Base-by-base conservation (phyloP, 78 protist genomes). In the Protostelium mycophagum region DNA sequence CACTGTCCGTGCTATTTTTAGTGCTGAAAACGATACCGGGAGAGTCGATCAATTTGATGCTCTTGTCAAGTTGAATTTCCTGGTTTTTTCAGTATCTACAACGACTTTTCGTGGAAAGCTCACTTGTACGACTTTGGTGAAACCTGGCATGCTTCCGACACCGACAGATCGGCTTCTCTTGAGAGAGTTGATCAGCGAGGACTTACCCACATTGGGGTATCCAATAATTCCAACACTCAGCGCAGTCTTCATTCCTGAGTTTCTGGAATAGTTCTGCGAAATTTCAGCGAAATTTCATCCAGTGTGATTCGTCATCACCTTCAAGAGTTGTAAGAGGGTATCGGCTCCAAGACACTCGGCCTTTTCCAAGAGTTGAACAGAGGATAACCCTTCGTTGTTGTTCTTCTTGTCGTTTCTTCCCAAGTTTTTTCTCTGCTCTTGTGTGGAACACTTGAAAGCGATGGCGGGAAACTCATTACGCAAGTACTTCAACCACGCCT, bases 171-270 rank as follows among this genome's bases (percentile, higher is more conserved):
- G 35, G 28, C 93, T 31, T 29, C 99, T 91, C 96, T 98, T 98
- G 63, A 99, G 95, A 5, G 96, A 83, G 94, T 99, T 99, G 95
- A 99, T 99, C 36, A 99, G 90, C 1, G 98, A 96, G 25, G 94
- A 86, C 95, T 99, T 99, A 86, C 99, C 99, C 29, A 98, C 99
- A 90, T 99, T 99, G 28, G 99, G 99, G 86, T 94, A 98, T 28
- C 99, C 99, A 34, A 98, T 93, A 83, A 97, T 85, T 38, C 99
- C 99, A 34, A 98, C 98, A 28, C 96, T 88, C 37, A 98, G 92
- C 5, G 92, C 31, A 35, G 94, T 96, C 95, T 93, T 96, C 38
- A 97, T 90, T 83, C 93, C 86, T 86, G n/a, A 83, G 83, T 90
- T 92, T 39, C 98, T 93, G 36, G 91, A 63, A 96, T 98, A 97